Conservation (phyloP, 140 eudicot genomes). For the Oenanthe javanica region DNA sequence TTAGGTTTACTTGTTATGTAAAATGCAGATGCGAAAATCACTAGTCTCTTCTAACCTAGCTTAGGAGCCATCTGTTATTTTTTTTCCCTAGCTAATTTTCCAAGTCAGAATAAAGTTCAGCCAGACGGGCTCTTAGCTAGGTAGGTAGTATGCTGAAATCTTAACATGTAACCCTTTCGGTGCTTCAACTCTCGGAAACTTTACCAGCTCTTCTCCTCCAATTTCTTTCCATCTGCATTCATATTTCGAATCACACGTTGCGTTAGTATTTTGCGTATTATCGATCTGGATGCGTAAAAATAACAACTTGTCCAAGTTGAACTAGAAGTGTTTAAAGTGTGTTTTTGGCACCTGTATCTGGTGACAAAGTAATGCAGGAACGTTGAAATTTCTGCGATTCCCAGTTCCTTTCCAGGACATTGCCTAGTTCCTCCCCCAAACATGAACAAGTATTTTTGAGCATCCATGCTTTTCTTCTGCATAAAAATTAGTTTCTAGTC, state of each 20-base stretch:
- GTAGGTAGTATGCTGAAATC: constrained; percentile 33
- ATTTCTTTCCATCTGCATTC: constrained; percentile 82
- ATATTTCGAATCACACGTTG: not conserved
- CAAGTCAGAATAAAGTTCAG: not conserved
- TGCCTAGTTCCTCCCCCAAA: constrained; percentile 93
- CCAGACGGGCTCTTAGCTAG: not conserved
- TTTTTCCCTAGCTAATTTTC: not conserved
- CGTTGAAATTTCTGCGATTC: constrained; percentile 81
- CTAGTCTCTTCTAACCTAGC: not conserved
- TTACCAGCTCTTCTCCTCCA: constrained; percentile 72
- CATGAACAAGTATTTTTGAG: constrained; percentile 56
- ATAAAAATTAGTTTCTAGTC: not conserved
- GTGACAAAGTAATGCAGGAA: constrained; percentile 93
- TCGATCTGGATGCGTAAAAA: not conserved
- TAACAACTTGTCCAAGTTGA: not conserved
- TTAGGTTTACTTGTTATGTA: not conserved
- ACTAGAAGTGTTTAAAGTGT: not conserved
- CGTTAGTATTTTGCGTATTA: not conserved
- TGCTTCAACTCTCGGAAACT: constrained; percentile 93
- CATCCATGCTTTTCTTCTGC: constrained; percentile 63
- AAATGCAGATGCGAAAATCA: not conserved
- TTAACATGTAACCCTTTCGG: constrained; percentile 75
- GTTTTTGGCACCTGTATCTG: constrained; percentile 48
- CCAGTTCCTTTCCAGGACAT: constrained; percentile 96
- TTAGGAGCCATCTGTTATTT: not conserved